Evolutionary conservation across 768 basidiomycete species (phyloP).

Genomic region (Rhizopogon vulgaris): DNA sequence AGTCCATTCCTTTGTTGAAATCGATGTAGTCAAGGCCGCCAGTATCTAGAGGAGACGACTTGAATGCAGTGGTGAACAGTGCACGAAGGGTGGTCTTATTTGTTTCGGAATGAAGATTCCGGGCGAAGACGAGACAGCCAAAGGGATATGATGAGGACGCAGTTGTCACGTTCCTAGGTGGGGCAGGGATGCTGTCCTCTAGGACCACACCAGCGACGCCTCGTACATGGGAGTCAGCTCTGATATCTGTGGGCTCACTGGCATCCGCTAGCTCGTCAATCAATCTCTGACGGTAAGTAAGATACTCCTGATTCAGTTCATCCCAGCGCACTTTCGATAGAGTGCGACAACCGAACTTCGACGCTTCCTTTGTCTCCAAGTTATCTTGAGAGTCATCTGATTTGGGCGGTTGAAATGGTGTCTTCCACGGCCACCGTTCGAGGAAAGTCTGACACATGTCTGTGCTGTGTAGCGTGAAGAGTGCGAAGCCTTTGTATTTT

Average conservation of each 20-base stretch:
- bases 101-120: constrained; percentile 65
- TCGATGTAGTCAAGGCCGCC: constrained; percentile 71
- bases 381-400: not conserved
- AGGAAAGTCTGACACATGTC: constrained; percentile 39
- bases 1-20: constrained; percentile 70
- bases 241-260: not conserved
- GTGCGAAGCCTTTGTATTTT: constrained; percentile 70
- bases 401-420: not conserved
- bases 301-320: constrained; percentile 59
- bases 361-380: constrained; percentile 34
- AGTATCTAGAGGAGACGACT: not conserved
- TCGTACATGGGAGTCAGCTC: not conserved
- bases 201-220: not conserved
- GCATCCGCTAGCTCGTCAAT: constrained; percentile 37
- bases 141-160: constrained; percentile 45
- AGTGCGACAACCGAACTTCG: constrained; percentile 53
- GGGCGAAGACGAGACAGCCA: constrained; percentile 64
- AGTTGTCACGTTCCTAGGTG: constrained; percentile 7
- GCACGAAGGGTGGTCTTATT: constrained; percentile 75
- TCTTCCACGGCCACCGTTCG: constrained; percentile 58
- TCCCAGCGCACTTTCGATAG: constrained; percentile 60
- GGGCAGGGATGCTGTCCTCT: not conserved
- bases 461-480: constrained; percentile 46
- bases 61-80: constrained; percentile 45
- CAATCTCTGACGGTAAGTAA: constrained; percentile 52